Evolutionary conservation across 345 rosid genomes (phyloP).

Genomic region (Citrus medica): DNA sequence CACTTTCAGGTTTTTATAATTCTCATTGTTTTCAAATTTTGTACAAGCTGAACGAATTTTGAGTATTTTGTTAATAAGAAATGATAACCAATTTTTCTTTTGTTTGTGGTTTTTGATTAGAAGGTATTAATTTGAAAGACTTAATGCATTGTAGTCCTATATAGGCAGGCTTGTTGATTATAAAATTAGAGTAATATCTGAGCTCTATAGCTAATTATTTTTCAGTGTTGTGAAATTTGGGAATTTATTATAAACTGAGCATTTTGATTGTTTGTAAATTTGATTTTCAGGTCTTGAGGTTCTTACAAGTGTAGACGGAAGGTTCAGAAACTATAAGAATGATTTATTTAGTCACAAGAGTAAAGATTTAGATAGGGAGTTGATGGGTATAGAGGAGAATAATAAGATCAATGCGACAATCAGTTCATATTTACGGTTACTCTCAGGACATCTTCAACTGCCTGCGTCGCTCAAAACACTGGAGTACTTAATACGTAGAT

Average conservation of each 20-base stretch:
- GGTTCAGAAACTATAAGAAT: conserved; percentile 56
- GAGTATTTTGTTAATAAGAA: background rate
- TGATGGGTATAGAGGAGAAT: conserved; percentile 59
- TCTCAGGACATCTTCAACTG: conserved; percentile 67
- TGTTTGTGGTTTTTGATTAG: background rate
- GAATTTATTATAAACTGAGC: background rate
- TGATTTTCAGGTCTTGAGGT: conserved; percentile 71
- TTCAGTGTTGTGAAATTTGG: background rate
- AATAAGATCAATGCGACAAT: conserved; percentile 51
- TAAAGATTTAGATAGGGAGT: conserved; percentile 78
- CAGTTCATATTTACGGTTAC: conserved; percentile 55
- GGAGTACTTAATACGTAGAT: conserved; percentile 91
- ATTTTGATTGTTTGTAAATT: conserved; percentile 2
- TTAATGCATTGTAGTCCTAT: background rate
- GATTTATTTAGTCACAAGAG: conserved; percentile 76
- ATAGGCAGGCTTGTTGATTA: background rate
- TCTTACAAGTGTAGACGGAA: conserved; percentile 54
- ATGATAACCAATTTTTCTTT: background rate
- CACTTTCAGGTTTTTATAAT: conserved; percentile 46
- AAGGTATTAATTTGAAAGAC: background rate
- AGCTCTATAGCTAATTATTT: background rate
- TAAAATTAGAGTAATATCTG: background rate
- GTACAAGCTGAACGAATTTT: background rate
- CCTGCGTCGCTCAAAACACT: conserved; percentile 65
- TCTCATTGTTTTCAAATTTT: background rate